Evolutionary conservation across 495 filamentous ascomycete species (phyloP), one percentile per base, ranked within the genome.

Genomic region (Lophiotrema nucula): DNA sequence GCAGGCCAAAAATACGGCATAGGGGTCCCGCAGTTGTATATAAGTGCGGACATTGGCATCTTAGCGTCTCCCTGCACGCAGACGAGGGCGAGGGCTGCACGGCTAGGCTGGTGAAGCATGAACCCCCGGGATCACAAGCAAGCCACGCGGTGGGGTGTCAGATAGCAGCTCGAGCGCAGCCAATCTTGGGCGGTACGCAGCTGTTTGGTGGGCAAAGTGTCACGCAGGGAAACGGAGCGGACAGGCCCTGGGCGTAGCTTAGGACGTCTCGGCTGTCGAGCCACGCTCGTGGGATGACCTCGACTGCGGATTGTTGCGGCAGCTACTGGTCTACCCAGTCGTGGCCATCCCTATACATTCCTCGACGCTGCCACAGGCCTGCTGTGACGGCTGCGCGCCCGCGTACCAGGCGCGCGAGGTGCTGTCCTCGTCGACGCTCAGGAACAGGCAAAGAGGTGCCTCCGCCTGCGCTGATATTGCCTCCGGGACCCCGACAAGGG

Each of bases 111-210:
- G 26, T 42, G 49, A 16, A 45, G 58, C 58, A 55, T 55, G 49
- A 55, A 53, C 44, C 47, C 28, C 47, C 21, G 23, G 43, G 26
- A 31, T 21, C 13, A 19, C 15, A 19, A 42, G 22, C 60, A 59
- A 59, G 61, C 61, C 61, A 64, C 55, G 18, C 47, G 48, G 61
- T 64, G 60, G 60, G 61, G 56, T 59, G 61, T 56, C 24, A 59
- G 61, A 64, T 64, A 64, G 16, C 19, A 18, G 22, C 4, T 23
- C 16, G 21, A 23, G 11, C n/a, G 41, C 60, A 49, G 60, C 60
- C 53, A 64, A 57, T 62, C 48, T 28, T 28, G 46, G 12, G 46
- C 10, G 11, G 12, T 16, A 28, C 39, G 38, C 41, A 13, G 47
- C 3, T 3, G 46, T 11, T 26, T 26, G 48, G 18, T 31, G 19